Base-by-base conservation (phyloP, 2,329 filamentous ascomycete genomes). In the Malbranchea zuffiana region DNA sequence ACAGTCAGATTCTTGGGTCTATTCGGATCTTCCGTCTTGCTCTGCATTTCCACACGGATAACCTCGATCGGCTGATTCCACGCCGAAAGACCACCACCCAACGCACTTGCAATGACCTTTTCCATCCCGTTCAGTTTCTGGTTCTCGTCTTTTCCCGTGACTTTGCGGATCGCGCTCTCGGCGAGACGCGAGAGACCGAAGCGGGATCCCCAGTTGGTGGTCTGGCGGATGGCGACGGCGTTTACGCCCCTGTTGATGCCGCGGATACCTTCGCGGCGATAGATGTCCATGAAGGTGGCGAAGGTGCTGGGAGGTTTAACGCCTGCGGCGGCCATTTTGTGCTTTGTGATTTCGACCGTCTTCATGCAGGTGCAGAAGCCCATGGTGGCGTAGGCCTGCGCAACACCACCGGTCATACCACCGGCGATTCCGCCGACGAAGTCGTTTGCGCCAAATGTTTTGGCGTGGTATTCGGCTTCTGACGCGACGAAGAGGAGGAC, bases 361-460 rank as follows among this genome's bases (percentile, higher is more conserved):
- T 98, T 98, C 90, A 98, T 98, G 76, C 90, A 98, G 44, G 90
- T 98, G 69, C 90, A 98, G 78, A 98, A 98, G 51, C 90, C 90
- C 88, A 98, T 98, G 61, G 90, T 98, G 49, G 90, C 90, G 63
- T 98, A 98, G 43, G 90, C 90, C 69, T 98, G 90, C 31, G 88
- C 90, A 42, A 98, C 78, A 73, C 90, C 90, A 60, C 90, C 90
- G 15, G 78, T 74, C 71, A 98, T 85, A 64, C 90, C 90, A 55
- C 90, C 90, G 20, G 72, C 60, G 67, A 98, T 96, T 59, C 90
- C 90, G 50, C 79, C 77, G 35, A 82, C 71, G 63, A 98, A 96
- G 63, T 92, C 81, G 54, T 73, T 76, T 45, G 86, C 88, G 50
- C 90, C 90, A 45, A 79, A 75, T 49, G 71, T 69, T 56, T 82